Evolutionary conservation across 768 basidiomycete species (phyloP), one percentile per base, ranked within the genome.

Genomic region (Psilocybe tampanensis): DNA sequence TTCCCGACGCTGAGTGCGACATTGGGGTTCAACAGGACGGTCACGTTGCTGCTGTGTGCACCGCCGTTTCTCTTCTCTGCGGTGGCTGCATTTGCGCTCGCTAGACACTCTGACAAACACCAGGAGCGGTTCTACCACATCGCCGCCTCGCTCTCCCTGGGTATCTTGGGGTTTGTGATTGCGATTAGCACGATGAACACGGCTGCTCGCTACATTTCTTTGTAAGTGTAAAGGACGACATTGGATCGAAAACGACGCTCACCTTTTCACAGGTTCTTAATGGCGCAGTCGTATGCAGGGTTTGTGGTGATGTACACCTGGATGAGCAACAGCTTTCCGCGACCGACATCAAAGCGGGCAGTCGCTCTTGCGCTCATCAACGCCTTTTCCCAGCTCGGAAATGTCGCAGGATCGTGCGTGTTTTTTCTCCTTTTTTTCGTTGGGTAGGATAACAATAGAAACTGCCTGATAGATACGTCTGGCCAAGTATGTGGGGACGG

Each of bases 311-410:
- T 90, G 42, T 73, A 73, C 58, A 74, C 80, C 18, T 82, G 81
- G 80, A 73, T 77, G 54, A 76, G 74, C 66, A 78, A 78, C 60
- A 76, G 74, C 17, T 73, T 96, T 72, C 84, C 92, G 23, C 83
- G 83, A 18, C 89, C 94, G 22, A 80, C 91, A 6, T 85, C 90
- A 39, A 94, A 94, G 71, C 86, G 92, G 9, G 90, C 92, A 12
- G 88, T 93, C 18, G 86, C 90, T 7, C 77, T 95, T 57, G 92
- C 90, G 11, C 74, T 89, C 64, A 82, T 92, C 67, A 92, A 94
- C 70, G 85, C 88, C 23, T 89, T 90, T 70, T 86, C 88, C 26
- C 88, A 92, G 66, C 77, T 94, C 23, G 94, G 94, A 5, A 95
- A 95, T 71, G 78, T 95, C 54, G 79, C 87, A 17, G 92, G 93